These are phyloP conservation scores for Epichloe coenophiala DNA, from an alignment of 2,329 filamentous ascomycete genomes.

Conservation along the genomic window DNA sequence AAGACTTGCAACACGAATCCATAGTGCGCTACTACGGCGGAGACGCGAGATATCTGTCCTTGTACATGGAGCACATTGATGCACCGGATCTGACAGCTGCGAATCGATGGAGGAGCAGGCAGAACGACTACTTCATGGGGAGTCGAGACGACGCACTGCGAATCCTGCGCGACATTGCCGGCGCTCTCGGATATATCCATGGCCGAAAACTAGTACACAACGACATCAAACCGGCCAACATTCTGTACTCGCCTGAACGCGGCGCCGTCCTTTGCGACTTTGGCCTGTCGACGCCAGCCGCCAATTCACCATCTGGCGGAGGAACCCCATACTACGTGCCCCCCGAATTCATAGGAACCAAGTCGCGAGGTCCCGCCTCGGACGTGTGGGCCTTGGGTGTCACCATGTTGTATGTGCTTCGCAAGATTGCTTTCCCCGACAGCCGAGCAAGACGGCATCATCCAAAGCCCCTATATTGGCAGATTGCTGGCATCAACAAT, in stretches of 20 bases:
- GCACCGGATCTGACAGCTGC: slow-evolving; percentile 38
- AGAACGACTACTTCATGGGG: slow-evolving; percentile 37
- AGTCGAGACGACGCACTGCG: slow-evolving; percentile 33
- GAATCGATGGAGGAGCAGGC: slow-evolving; percentile 33
- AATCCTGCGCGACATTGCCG: slow-evolving; percentile 40
- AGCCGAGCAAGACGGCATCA: slow-evolving; percentile 32
- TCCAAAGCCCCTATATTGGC: slow-evolving; percentile 41
- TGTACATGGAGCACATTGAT: slow-evolving; percentile 50
- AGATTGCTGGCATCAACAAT: slow-evolving; percentile 42
- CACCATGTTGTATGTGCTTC: slow-evolving; percentile 46
- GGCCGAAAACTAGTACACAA: slow-evolving; percentile 41
- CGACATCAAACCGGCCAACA: slow-evolving; percentile 50
- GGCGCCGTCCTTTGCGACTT: slow-evolving; percentile 49
- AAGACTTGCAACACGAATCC: slow-evolving; percentile 40
- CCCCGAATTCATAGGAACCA: slow-evolving; percentile 46
- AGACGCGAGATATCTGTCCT: slow-evolving; percentile 43
- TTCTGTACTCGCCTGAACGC: slow-evolving; percentile 43
- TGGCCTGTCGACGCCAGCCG: slow-evolving; percentile 37
- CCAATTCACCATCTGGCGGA: slow-evolving; percentile 33
- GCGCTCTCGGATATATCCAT: slow-evolving; percentile 44
- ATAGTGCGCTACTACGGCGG: slow-evolving; percentile 46
- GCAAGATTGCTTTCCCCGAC: slow-evolving; percentile 42
- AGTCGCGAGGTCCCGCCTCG: slow-evolving; percentile 38
- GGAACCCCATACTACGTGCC: slow-evolving; percentile 50
- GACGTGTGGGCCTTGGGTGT: slow-evolving; percentile 48